Conservation (phyloP, 257 asterid species). For the Primulina huaijiensis region DNA sequence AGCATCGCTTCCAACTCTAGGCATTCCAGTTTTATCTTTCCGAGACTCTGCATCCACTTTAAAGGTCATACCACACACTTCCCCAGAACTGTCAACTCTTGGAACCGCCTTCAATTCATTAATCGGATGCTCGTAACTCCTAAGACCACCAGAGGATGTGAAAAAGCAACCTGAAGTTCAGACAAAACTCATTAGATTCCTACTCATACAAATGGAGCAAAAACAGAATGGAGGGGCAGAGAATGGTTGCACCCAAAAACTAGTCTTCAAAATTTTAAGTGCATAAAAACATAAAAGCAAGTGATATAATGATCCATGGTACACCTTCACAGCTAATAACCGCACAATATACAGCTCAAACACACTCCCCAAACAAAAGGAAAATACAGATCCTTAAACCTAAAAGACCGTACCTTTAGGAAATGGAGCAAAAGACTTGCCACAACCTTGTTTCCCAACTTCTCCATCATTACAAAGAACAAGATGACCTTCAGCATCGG, state of each 20-base stretch:
- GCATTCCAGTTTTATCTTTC: conserved; percentile 24
- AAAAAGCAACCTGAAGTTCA: conserved; percentile 25
- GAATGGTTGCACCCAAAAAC: not conserved
- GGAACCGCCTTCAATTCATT: conserved; percentile 29
- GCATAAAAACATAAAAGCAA: not conserved
- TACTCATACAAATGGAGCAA: too few species aligned
- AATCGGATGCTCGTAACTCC: conserved; percentile 27
- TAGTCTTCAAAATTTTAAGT: not conserved
- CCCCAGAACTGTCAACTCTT: conserved; percentile 28
- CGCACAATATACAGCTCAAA: not conserved
- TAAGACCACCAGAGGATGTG: conserved; percentile 28
- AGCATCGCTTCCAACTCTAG: conserved; percentile 25
- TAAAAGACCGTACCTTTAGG: conserved; percentile 31
- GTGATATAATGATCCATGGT: not conserved
- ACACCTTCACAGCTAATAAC: not conserved
- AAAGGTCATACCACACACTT: conserved; percentile 27
- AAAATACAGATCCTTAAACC: not conserved
- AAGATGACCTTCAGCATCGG: conserved; percentile 27
- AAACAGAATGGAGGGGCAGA: not conserved
- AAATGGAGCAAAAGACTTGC: conserved; percentile 36
- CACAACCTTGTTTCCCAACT: conserved; percentile 32
- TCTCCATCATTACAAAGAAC: conserved; percentile 34
- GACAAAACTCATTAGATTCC: not conserved
- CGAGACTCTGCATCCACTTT: conserved; percentile 21
- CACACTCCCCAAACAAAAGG: not conserved